A percentile compares a stretch with the other conserved stretches of the same genome.
Evolutionary conservation across 2,329 filamentous ascomycete species (phyloP).

Genomic region (Sarocladium oryzae): DNA sequence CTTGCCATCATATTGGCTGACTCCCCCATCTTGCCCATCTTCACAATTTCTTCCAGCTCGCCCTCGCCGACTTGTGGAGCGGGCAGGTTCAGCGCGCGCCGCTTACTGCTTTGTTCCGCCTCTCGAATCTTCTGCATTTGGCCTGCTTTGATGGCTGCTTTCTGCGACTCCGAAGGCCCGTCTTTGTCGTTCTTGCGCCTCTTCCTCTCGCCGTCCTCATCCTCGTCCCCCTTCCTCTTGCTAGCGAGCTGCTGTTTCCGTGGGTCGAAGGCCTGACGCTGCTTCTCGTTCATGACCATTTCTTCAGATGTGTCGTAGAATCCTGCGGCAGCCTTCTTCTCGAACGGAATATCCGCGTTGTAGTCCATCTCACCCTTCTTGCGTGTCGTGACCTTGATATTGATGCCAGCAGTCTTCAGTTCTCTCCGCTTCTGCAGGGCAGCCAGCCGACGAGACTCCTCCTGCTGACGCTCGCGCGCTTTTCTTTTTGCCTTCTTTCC

Average conservation of each 20-base stretch:
- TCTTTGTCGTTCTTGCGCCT: conserved; percentile 84
- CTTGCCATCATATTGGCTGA: conserved; percentile 70
- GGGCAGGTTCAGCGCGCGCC: conserved; percentile 74
- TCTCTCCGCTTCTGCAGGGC: conserved; percentile 92
- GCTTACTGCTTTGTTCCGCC: conserved; percentile 94
- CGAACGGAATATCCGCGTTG: conserved; percentile 97
- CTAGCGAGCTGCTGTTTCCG: conserved; percentile 83
- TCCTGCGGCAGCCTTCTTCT: conserved; percentile 79
- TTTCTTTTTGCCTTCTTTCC: conserved; percentile 99
- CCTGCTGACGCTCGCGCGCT: conserved; percentile 88
- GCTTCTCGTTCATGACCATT: conserved; percentile 69
- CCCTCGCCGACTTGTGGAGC: conserved; percentile 86
- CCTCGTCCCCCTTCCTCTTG: conserved; percentile 93
- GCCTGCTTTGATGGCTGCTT: conserved; percentile 85
- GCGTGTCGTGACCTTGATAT: conserved; percentile 86
- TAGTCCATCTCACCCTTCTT: conserved; percentile 99
- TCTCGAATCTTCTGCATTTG: conserved; percentile 93
- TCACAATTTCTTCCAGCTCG: conserved; percentile 95
- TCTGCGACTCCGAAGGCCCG: conserved; percentile 67
- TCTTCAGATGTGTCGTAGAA: conserved; percentile 95
- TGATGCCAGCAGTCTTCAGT: conserved; percentile 95
- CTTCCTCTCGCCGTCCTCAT: conserved; percentile 75
- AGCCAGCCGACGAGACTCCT: conserved; percentile 85
- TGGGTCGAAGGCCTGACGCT: conserved; percentile 82
- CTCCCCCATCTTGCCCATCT: conserved; percentile 94